Evolutionary conservation across 371 early-diverging fungal genomes (phyloP).

Genomic region (Rhizopus arrhizus): DNA sequence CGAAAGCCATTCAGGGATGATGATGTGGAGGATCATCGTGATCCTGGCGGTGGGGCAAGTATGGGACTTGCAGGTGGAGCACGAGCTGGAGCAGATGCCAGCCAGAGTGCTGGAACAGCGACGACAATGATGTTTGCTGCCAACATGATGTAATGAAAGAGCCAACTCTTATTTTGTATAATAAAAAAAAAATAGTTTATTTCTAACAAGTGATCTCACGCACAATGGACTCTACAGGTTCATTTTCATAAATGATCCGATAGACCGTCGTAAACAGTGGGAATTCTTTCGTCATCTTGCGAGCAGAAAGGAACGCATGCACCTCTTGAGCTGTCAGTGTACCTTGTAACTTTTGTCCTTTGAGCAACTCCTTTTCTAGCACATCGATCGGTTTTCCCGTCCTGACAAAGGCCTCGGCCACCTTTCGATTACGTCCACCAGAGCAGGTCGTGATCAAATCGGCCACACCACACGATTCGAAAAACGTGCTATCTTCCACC

Average conservation of each 20-base stretch:
- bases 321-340: constrained; percentile 91
- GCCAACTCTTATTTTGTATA: neutral
- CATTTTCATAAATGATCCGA: constrained; percentile 79
- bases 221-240: constrained; percentile 13
- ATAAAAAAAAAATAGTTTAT: neutral
- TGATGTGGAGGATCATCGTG: constrained; percentile 18
- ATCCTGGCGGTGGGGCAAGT: constrained; percentile 6
- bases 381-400: constrained; percentile 90
- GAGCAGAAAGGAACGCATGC: constrained; percentile 72
- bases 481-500: constrained; percentile 86
- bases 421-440: constrained; percentile 95
- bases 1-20: constrained; percentile 28
- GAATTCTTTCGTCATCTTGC: constrained; percentile 74
- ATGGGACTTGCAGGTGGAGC: neutral
- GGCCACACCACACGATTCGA: constrained; percentile 95
- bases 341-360: constrained; percentile 98
- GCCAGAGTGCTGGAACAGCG: constrained; percentile 38
- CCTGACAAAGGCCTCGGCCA: constrained; percentile 88
- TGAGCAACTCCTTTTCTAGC: constrained; percentile 88
- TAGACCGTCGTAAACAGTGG: constrained; percentile 90
- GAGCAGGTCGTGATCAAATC: constrained; percentile 95
- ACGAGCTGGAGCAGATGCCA: constrained; percentile 12
- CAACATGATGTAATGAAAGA: constrained; percentile 12
- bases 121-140: constrained; percentile 39
- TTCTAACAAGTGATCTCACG: constrained; percentile 8